phyloP scores from a whole-genome alignment of 495 filamentous ascomycete genomes.

The Cenococcum geophilum region DNA sequence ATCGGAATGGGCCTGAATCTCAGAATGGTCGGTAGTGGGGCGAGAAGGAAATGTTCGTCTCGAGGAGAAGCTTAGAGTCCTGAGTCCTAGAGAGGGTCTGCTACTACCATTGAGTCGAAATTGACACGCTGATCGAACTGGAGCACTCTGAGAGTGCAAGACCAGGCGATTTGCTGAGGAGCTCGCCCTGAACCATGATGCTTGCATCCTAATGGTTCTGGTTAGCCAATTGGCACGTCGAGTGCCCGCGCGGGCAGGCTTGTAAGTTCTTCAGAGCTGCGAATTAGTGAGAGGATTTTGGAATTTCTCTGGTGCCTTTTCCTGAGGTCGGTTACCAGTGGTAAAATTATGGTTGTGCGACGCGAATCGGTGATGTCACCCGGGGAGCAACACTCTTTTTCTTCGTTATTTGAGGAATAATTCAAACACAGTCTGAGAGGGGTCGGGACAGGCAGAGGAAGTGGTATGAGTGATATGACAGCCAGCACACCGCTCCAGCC shows the following conservation, averaged over 20 bases:
- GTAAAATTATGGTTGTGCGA: too few species aligned
- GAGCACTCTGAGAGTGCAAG: neutral
- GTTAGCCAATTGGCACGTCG: slow-evolving; percentile 1
- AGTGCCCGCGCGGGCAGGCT: neutral
- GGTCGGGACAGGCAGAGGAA: neutral
- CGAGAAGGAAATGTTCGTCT: slow-evolving; percentile 20
- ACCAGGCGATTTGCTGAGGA: slow-evolving; percentile 11
- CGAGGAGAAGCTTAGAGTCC: neutral
- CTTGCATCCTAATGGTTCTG: slow-evolving; percentile 13
- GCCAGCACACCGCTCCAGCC: slow-evolving; percentile 4
- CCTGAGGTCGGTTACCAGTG: neutral
- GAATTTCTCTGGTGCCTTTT: neutral
- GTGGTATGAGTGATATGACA: neutral
- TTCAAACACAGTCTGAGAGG: neutral
- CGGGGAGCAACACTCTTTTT: too few species aligned
- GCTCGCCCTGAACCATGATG: slow-evolving; percentile 19
- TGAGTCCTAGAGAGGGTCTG: neutral
- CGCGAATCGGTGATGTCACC: too few species aligned
- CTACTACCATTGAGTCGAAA: neutral
- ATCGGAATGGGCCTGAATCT: slow-evolving; percentile 1
- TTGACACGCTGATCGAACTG: neutral
- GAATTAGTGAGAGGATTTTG: neutral
- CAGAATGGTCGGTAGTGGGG: slow-evolving; percentile 11
- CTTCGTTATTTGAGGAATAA: neutral
- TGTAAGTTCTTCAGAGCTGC: neutral